Conservation (phyloP, 495 filamentous ascomycete species). For the Aspergillus baeticus region DNA sequence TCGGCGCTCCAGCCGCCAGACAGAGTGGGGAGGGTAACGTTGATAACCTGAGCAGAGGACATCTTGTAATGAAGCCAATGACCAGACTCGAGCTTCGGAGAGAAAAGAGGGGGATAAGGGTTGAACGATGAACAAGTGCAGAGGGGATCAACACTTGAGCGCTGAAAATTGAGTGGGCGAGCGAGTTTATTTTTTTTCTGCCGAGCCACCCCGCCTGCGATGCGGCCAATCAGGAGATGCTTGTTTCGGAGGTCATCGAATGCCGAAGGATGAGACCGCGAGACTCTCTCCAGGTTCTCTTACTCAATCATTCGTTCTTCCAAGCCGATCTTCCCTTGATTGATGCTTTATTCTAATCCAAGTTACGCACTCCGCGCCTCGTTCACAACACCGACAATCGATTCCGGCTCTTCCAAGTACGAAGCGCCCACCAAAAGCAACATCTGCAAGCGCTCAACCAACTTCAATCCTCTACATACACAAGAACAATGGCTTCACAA, state of each 20-base stretch:
- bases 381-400: background rate
- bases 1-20: slow-evolving; percentile 82
- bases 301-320: background rate
- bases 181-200: slow-evolving; percentile 40
- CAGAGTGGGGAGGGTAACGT: slow-evolving; percentile 69
- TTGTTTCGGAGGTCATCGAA: slow-evolving; percentile 30
- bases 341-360: too few species aligned
- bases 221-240: slow-evolving; percentile 31
- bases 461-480: background rate
- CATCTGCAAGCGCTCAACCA: too few species aligned
- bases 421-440: too few species aligned
- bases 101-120: slow-evolving; percentile 14
- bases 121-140: slow-evolving; percentile 12
- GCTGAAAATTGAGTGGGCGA: slow-evolving; percentile 17
- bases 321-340: too few species aligned
- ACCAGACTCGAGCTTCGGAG: slow-evolving; percentile 3
- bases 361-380: too few species aligned
- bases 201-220: slow-evolving; percentile 23
- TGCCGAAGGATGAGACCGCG: background rate
- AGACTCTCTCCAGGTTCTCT: background rate
- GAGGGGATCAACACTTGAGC: slow-evolving; percentile 7
- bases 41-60: slow-evolving; percentile 45
- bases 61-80: slow-evolving; percentile 31
- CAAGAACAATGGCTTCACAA: slow-evolving; percentile 23
- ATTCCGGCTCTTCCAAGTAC: too few species aligned